A percentile compares a stretch with the other conserved stretches of the same genome.
These are phyloP conservation scores for Globisporangium paroecandrum DNA, from an alignment of 352 stramenopile species.

Conservation along the genomic window DNA sequence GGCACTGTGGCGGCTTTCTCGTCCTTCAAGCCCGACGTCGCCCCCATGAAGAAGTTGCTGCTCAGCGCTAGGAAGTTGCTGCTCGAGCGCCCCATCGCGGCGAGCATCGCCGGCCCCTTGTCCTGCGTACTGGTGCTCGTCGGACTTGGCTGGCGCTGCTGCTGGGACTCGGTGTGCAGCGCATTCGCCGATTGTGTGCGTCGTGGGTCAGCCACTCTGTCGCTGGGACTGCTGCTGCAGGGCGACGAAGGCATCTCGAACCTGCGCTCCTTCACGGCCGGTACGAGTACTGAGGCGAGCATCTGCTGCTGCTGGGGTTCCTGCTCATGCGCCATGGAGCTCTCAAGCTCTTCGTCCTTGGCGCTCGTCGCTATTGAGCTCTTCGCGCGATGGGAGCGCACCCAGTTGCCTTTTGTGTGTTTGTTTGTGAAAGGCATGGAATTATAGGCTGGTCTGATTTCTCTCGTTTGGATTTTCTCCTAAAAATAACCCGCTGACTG, in stretches of 20 bases:
- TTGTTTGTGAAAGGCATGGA: conserved; percentile 1
- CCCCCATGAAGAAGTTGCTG: conserved; percentile 26
- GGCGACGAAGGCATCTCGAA: not conserved
- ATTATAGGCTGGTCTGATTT: not conserved
- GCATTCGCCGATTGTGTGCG: conserved; percentile 57
- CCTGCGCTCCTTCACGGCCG: not conserved
- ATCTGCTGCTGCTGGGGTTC: not conserved
- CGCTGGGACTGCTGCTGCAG: not conserved
- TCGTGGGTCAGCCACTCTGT: conserved; percentile 26
- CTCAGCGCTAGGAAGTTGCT: conserved; percentile 43
- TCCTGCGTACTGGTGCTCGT: not conserved
- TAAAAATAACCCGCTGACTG: conserved; percentile 1
- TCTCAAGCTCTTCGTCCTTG: not conserved
- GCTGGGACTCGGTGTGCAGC: conserved; percentile 22
- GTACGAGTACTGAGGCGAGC: conserved; percentile 2
- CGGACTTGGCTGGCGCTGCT: not conserved
- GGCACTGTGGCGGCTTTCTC: conserved; percentile 23
- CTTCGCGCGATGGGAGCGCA: not conserved
- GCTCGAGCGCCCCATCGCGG: conserved; percentile 24
- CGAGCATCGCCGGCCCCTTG: conserved; percentile 26
- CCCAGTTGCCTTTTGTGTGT: conserved; percentile 1
- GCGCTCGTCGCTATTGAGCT: not conserved
- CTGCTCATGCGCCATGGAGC: conserved; percentile 10
- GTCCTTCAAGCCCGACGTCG: conserved; percentile 16
- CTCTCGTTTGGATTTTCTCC: conserved; percentile 8